These are phyloP conservation scores for Starmera caribaea DNA, from an alignment of 805 yeast genomes.

Conservation along the genomic window DNA sequence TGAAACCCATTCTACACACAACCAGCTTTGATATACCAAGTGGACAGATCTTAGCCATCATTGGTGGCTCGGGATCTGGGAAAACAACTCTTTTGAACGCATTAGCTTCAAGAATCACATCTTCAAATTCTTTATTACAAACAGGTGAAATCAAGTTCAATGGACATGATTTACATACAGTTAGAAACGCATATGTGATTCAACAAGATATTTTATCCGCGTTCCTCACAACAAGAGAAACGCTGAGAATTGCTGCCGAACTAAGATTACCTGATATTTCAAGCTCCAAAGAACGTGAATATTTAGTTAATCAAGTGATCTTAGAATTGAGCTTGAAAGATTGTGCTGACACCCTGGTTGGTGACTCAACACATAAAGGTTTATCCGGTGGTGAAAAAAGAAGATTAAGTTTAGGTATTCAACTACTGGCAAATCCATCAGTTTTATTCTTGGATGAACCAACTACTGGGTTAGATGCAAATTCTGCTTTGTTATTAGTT, in stretches of 20 bases:
- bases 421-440: slow-evolving; percentile 68
- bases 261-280: slow-evolving; percentile 45
- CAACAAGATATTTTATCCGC: slow-evolving; percentile 73
- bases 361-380: slow-evolving; percentile 44
- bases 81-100: slow-evolving; percentile 74
- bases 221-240: slow-evolving; percentile 64
- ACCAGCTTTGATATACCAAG: slow-evolving; percentile 54
- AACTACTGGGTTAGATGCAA: slow-evolving; percentile 81
- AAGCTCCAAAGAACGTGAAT: slow-evolving; percentile 30
- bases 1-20: slow-evolving; percentile 7
- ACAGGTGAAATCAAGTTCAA: slow-evolving; percentile 31
- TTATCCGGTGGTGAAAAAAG: slow-evolving; percentile 84
- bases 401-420: slow-evolving; percentile 74
- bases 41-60: slow-evolving; percentile 69
- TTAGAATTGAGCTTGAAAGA: slow-evolving; percentile 62
- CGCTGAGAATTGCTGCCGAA: slow-evolving; percentile 64
- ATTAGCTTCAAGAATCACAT: slow-evolving; percentile 40
- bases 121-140: slow-evolving; percentile 26
- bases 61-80: slow-evolving; percentile 89
- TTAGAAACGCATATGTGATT: slow-evolving; percentile 50
- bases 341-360: slow-evolving; percentile 54
- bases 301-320: slow-evolving; percentile 53
- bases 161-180: slow-evolving; percentile 14
- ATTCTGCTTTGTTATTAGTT: slow-evolving; percentile 60
- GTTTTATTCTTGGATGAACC: slow-evolving; percentile 78